phyloP scores from a whole-genome alignment of 148 eudicot species.

The Linanthus parryae region DNA sequence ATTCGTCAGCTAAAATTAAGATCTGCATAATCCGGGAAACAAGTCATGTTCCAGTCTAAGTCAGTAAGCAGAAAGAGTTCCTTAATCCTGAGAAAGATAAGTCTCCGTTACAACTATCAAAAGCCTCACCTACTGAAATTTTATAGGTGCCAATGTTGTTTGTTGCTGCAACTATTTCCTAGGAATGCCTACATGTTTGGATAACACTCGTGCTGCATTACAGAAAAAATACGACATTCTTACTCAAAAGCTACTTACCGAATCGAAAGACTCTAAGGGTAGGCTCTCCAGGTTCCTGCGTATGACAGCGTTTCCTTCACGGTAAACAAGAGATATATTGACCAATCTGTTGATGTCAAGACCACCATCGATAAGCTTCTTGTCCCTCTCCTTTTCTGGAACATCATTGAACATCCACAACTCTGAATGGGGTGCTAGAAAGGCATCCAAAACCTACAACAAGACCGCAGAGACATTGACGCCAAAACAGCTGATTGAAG shows the following conservation, averaged over 20 bases:
- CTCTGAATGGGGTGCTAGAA: slow-evolving; percentile 49
- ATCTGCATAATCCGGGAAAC: slow-evolving; percentile 27
- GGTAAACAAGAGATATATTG: slow-evolving; percentile 37
- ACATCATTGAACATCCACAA: slow-evolving; percentile 64
- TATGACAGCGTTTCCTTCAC: slow-evolving; percentile 65
- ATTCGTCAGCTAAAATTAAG: slow-evolving; percentile 55
- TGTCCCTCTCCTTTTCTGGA: slow-evolving; percentile 42
- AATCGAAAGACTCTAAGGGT: slow-evolving; percentile 51
- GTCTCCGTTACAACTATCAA: no score
- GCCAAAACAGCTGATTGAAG: no score
- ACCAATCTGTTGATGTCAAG: slow-evolving; percentile 33
- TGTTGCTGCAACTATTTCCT: no score
- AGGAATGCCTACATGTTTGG: no score
- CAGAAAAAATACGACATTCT: no score
- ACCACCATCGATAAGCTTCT: slow-evolving; percentile 56
- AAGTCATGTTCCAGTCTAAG: neutral
- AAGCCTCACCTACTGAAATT: no score
- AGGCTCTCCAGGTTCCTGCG: slow-evolving; percentile 56
- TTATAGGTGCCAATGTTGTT: no score
- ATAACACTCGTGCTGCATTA: no score
- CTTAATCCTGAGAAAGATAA: no score
- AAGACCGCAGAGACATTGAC: slow-evolving; percentile 1
- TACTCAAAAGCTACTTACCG: slow-evolving; percentile 47
- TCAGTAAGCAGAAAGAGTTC: slow-evolving; percentile 3
- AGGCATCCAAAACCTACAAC: slow-evolving; percentile 53